Percentiles rank a stretch among this genome's conserved stretches.
Evolutionary conservation across 2,329 filamentous ascomycete genomes (phyloP).

Genomic region (Aphanocladium album): DNA sequence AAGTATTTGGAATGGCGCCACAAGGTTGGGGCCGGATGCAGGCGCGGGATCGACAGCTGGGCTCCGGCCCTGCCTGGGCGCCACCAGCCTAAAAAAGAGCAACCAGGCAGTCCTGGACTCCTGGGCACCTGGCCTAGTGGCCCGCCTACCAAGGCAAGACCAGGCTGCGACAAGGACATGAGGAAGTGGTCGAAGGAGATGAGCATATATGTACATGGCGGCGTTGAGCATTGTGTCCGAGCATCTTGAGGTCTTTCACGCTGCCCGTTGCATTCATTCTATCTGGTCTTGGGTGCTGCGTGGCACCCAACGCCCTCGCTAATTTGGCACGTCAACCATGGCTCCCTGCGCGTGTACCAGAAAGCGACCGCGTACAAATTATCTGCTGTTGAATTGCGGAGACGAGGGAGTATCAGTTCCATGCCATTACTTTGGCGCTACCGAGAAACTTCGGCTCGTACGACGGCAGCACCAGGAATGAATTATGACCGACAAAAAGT

Average conservation of each 20-base stretch:
- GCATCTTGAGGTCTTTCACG: not conserved
- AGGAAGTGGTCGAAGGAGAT: not conserved
- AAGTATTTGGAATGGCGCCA: constrained; percentile 9
- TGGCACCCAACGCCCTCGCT: not conserved
- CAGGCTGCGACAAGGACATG: not conserved
- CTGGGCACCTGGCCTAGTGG: not conserved
- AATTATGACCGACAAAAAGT: constrained; percentile 3
- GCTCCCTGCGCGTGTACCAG: not conserved
- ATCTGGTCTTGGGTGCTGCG: not conserved
- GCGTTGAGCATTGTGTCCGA: not conserved
- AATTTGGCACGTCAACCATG: not conserved
- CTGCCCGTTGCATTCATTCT: not conserved
- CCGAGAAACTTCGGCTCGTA: constrained; percentile 13
- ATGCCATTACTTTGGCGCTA: not conserved
- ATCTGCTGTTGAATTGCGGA: not conserved
- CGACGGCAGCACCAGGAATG: not conserved
- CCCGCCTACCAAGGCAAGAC: not conserved
- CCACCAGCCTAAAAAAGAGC: not conserved
- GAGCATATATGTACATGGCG: not conserved
- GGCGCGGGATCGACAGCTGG: constrained; percentile 3
- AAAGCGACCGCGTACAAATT: not conserved
- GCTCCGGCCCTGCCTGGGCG: not conserved
- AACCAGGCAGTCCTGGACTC: not conserved
- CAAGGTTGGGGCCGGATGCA: not conserved
- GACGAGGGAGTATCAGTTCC: not conserved